These are phyloP conservation scores for Aspergillus sp. DNA, from an alignment of 2,329 filamentous ascomycete genomes.

Conservation along the genomic window DNA sequence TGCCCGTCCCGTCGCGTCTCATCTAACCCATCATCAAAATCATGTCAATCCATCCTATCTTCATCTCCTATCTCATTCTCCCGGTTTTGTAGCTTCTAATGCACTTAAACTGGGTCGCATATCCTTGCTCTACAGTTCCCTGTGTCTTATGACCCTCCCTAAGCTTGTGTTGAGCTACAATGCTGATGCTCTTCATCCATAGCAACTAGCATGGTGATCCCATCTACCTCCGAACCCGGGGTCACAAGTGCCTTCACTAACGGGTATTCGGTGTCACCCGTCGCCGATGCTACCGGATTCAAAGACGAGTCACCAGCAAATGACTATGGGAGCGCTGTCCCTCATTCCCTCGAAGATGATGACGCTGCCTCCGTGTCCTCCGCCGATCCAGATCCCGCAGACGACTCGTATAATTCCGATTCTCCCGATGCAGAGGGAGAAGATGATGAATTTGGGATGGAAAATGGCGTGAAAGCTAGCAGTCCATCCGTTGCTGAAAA, in stretches of 20 bases:
- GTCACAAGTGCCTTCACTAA: slow-evolving; percentile 35
- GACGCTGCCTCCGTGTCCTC: slow-evolving; percentile 52
- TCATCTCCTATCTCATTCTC: slow-evolving; percentile 26
- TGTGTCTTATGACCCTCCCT: slow-evolving; percentile 21
- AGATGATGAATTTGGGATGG: slow-evolving; percentile 73
- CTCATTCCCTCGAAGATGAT: slow-evolving; percentile 64
- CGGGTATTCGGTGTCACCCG: slow-evolving; percentile 30
- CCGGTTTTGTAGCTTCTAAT: slow-evolving; percentile 25
- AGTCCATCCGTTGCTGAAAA: slow-evolving; percentile 57
- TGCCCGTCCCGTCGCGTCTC: slow-evolving; percentile 30
- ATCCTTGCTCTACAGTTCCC: slow-evolving; percentile 24
- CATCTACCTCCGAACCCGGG: slow-evolving; percentile 38
- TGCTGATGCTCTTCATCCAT: slow-evolving; percentile 40
- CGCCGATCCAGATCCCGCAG: slow-evolving; percentile 40
- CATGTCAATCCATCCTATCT: slow-evolving; percentile 36
- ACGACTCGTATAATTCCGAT: slow-evolving; percentile 41
- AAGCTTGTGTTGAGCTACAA: slow-evolving; percentile 33
- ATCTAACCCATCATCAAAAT: slow-evolving; percentile 42
- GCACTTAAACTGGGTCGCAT: slow-evolving; percentile 34
- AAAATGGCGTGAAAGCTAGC: slow-evolving; percentile 54
- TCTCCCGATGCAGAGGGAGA: slow-evolving; percentile 44
- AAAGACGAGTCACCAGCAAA: slow-evolving; percentile 45
- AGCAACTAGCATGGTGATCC: slow-evolving; percentile 49
- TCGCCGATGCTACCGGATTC: slow-evolving; percentile 24
- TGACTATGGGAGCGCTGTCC: slow-evolving; percentile 73